Base-by-base conservation (phyloP, 164 flowering plant species). In the Magnolia changhungtana region DNA sequence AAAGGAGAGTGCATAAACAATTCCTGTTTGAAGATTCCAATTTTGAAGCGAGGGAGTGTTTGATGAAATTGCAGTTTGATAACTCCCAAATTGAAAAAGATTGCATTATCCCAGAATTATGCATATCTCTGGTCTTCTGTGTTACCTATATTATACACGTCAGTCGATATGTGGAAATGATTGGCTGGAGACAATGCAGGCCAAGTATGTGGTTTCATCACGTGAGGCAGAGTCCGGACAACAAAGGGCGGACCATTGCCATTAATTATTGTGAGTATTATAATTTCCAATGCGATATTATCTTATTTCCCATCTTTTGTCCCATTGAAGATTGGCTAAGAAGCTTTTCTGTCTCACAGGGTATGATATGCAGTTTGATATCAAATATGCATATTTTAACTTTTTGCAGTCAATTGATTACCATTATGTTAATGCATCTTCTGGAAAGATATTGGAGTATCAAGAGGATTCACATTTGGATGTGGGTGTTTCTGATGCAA, bases 141-240 rank as follows among this genome's bases (percentile, higher is more conserved):
- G 11, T 55, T 55, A 55, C 16, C 59, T 14, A 55, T 51, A 51
- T 7, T 7, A 7, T 7, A 51, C 58, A 51, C 58, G 13, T 51
- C 8, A 24, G 27, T 24, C 27, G 58, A 51, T 51, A 11, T 11
- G 8, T 51, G 58, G 13, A 51, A 51, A 55, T 69, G 52, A 74
- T 70, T 71, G 24, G 37, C 61, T 73, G 69, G 67, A 45, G 51
- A 66, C 79, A 27, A 74, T 88, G 88, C 90, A 95, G 99, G 89
- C 99, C 99, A 49, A 96, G 99, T 78, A 93, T 94, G 97, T 96
- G 99, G 98, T 96, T 94, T 86, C 99, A 96, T 86, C 90, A 96
- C 79, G 98, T 96, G 69, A 84, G 89, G 75, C 98, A 96, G 85
- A 88, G 84, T 80, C 90, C 93, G 49, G 92, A 88, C 73, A 82